Percentiles rank a stretch among this genome's conserved stretches.
Evolutionary conservation across 2,329 filamentous ascomycete species (phyloP).

Genomic region (Sporothrix luriei): DNA sequence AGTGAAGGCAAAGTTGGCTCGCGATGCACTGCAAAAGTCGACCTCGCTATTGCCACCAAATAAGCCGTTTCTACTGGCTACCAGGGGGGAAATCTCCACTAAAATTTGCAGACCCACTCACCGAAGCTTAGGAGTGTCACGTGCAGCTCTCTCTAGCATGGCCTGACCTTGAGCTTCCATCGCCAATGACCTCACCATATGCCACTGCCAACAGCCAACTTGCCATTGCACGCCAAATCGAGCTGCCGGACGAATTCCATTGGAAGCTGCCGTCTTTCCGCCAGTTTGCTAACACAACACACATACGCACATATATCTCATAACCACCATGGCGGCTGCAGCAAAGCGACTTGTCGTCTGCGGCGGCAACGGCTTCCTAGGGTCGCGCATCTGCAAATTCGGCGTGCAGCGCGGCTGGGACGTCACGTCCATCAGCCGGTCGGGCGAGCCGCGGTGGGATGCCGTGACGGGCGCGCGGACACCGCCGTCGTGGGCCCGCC

Average conservation of each 20-base stretch:
- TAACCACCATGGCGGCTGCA: constrained; percentile 54
- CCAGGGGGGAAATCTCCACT: neutral
- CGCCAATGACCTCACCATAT: constrained; percentile 30
- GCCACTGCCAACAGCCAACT: constrained; percentile 2
- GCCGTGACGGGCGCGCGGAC: constrained; percentile 69
- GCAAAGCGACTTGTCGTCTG: constrained; percentile 82
- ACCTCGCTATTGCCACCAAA: neutral
- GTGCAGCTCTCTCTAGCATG: constrained; percentile 27
- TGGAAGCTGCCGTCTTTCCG: too few relatives aligned
- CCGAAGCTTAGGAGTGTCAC: constrained; percentile 9
- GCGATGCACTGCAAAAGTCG: constrained; percentile 6
- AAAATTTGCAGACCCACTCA: neutral
- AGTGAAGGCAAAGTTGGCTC: neutral
- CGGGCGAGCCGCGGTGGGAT: constrained; percentile 85
- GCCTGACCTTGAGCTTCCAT: constrained; percentile 2
- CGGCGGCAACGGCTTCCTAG: constrained; percentile 90
- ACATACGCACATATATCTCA: neutral
- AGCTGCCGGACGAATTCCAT: neutral
- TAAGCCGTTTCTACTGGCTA: neutral
- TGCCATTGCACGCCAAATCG: neutral
- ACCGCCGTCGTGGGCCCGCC: constrained; percentile 77
- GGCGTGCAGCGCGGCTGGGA: constrained; percentile 85
- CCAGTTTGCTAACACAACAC: too few relatives aligned
- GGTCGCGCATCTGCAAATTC: constrained; percentile 85
- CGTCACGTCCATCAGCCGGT: constrained; percentile 90